Base-by-base conservation (phyloP, 306 rosid genomes). In the Datisca glomerata region DNA sequence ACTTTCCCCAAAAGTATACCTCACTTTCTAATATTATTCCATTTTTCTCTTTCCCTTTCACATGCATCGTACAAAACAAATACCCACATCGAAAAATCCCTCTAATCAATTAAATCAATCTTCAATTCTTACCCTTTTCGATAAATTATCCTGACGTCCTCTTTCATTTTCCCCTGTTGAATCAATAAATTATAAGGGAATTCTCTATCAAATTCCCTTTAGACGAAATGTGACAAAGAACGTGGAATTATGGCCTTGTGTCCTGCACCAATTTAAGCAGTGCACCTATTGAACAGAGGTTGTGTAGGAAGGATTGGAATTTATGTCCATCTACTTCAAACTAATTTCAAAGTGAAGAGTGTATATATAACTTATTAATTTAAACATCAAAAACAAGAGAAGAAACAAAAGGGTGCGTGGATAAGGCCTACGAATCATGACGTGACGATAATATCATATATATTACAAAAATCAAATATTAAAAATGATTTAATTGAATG, bases 371-470 rank as follows among this genome's bases (percentile, higher is more conserved):
- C 45, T 20, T 49, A 8, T 22, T 21, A 27, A 55, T 46, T 60
- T 62, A 49, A 59, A 44, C 47, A 18, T 53, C 48, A 54, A 27
- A 50, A 21, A 47, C 64, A 64, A 23, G 54, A 69, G 53, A 71
- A 68, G 69, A 66, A 63, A 75, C 56, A 63, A 64, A 68, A 64
- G 62, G 45, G 25, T 41, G 80, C 59, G 52, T 69, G 59, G 65
- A 65, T 67, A 70, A 57, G 58, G 68, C 67, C 71, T 43, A 69
- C 41, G 50, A 70, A 66, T 61, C 41, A 37, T 62, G 69, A 61
- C 59, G 79, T 37, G 54, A 63, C 66, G 31, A 50, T 69, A 53
- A 60, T 76, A 75, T 75, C 61, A 83, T 73, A 45, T 25, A 8
- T 18, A 32, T 28, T 58, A 68, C 43, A 65, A 55, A 59, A 53